Conservation (phyloP, 2,329 filamentous ascomycete genomes). For the Ophiosphaerella narmari region DNA sequence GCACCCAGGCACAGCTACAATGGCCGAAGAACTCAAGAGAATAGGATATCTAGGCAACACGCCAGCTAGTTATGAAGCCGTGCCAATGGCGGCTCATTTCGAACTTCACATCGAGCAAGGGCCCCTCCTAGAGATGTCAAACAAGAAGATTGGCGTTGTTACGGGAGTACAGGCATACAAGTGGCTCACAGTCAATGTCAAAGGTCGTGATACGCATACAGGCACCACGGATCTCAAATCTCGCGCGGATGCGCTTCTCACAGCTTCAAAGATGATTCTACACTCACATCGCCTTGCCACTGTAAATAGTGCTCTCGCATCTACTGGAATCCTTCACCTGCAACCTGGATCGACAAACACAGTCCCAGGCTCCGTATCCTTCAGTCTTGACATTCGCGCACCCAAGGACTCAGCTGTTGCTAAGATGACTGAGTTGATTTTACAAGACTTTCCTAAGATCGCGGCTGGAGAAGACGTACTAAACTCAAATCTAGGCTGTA, state of each 20-base stretch:
- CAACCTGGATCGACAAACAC: conserved; percentile 75
- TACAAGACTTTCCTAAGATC: conserved; percentile 63
- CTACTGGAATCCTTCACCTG: conserved; percentile 70
- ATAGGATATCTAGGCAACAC: conserved; percentile 71
- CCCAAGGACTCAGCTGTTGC: conserved; percentile 61
- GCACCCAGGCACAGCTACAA: conserved; percentile 62
- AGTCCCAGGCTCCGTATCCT: conserved; percentile 69
- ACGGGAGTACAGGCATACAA: conserved; percentile 75
- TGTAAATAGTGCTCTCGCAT: conserved; percentile 64
- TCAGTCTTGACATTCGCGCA: conserved; percentile 70
- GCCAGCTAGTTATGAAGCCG: conserved; percentile 61
- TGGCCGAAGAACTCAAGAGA: conserved; percentile 70
- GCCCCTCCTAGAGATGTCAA: conserved; percentile 69
- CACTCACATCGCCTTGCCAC: conserved; percentile 67
- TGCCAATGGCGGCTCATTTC: conserved; percentile 76
- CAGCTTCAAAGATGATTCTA: conserved; percentile 69
- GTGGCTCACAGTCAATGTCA: conserved; percentile 71
- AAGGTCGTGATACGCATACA: conserved; percentile 72
- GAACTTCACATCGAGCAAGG: conserved; percentile 88
- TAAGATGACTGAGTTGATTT: conserved; percentile 61
- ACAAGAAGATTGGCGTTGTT: conserved; percentile 70
- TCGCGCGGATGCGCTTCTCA: conserved; percentile 70
- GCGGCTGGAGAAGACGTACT: conserved; percentile 61
- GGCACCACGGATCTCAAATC: conserved; percentile 72
- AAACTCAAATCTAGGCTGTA: conserved; percentile 50